These are phyloP conservation scores for Russula sp. DNA, from an alignment of 768 basidiomycete species.

Conservation along the genomic window DNA sequence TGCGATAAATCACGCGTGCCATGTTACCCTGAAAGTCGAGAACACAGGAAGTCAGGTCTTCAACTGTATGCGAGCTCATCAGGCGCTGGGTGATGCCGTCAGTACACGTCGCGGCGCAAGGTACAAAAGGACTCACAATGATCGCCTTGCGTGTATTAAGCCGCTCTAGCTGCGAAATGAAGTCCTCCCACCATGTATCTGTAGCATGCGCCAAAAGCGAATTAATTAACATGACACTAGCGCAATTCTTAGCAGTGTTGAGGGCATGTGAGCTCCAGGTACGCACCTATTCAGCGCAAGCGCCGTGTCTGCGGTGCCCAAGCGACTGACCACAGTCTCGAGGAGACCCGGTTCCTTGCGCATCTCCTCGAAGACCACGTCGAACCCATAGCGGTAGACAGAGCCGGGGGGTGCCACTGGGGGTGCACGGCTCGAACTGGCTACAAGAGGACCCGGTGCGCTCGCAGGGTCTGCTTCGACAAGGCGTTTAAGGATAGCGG, in stretches of 20 bases:
- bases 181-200: conserved; percentile 74
- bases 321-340: conserved; percentile 76
- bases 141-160: conserved; percentile 80
- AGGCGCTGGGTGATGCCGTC: conserved; percentile 51
- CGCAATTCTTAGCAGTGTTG: conserved; percentile 24
- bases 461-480: conserved; percentile 81
- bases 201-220: conserved; percentile 78
- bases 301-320: conserved; percentile 79
- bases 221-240: conserved; percentile 87
- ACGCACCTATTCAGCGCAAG: conserved; percentile 78
- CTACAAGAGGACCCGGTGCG: conserved; percentile 54
- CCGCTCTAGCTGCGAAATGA: conserved; percentile 69
- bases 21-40: conserved; percentile 88
- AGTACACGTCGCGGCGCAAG: conserved; percentile 15
- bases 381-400: conserved; percentile 81
- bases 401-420: conserved; percentile 61
- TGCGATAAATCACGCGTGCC: conserved; percentile 71
- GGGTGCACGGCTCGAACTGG: conserved; percentile 58
- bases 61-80: conserved; percentile 78
- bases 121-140: conserved; percentile 50
- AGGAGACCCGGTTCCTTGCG: conserved; percentile 63
- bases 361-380: conserved; percentile 80
- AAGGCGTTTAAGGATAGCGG: conserved; percentile 83
- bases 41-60: conserved; percentile 79
- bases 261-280: conserved; percentile 17